Conservation (phyloP, 106 monocot species). For the Dactylorhiza incarnata region DNA sequence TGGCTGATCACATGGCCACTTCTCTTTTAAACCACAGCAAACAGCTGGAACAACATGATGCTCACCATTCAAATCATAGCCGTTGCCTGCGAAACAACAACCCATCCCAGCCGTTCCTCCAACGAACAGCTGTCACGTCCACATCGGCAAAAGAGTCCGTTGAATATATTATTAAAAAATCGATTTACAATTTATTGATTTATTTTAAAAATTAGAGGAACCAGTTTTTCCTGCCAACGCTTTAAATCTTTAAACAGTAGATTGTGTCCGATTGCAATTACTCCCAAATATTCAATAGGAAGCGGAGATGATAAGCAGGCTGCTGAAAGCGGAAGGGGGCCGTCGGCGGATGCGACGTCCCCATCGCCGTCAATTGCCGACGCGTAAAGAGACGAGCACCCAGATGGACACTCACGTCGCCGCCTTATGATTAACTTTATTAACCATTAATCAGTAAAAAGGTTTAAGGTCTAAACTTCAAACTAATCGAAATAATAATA, state of each 20-base stretch:
- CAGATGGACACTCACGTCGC: neutral
- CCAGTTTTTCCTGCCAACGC: neutral
- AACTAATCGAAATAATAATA: neutral
- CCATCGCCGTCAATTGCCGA: slow-evolving; percentile 2
- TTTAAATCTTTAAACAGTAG: neutral
- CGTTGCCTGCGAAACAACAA: neutral
- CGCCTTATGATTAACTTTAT: neutral
- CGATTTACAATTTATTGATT: no score
- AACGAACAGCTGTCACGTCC: neutral
- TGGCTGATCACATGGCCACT: no score
- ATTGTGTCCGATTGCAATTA: neutral
- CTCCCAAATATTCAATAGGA: neutral
- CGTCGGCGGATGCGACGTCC: neutral
- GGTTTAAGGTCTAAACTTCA: neutral
- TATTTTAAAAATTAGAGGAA: neutral
- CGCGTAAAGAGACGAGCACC: neutral
- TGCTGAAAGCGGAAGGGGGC: neutral
- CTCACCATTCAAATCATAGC: no score
- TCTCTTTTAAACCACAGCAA: no score
- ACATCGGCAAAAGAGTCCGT: neutral
- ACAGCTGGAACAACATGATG: no score
- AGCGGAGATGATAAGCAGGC: neutral
- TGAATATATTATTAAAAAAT: no score
- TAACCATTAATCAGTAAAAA: neutral
- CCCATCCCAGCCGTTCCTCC: neutral